These are phyloP conservation scores for Pseudogymnoascus pannorum DNA, from an alignment of 2,329 filamentous ascomycete genomes.

Conservation along the genomic window DNA sequence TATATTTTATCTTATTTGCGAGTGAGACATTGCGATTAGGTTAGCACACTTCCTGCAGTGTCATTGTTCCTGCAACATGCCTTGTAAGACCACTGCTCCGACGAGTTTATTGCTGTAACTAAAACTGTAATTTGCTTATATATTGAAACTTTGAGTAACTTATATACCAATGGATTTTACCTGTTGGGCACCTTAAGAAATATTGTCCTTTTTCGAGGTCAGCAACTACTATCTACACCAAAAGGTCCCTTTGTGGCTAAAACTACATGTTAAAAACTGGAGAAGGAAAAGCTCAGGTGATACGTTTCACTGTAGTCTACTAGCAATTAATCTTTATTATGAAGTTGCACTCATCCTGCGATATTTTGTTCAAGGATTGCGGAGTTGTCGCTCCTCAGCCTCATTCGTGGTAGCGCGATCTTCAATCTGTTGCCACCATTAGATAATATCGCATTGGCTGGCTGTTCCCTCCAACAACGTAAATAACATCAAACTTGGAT, in stretches of 20 bases:
- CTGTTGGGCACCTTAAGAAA: neutral
- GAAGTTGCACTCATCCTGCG: neutral
- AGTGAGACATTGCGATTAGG: neutral
- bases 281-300: too few species aligned
- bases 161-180: neutral
- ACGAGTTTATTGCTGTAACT: neutral
- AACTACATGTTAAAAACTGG: neutral
- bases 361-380: neutral
- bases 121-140: neutral
- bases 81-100: neutral
- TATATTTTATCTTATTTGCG: neutral
- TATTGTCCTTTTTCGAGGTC: neutral
- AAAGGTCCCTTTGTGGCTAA: neutral
- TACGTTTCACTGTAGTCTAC: neutral
- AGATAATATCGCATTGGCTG: neutral
- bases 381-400: neutral
- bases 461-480: neutral
- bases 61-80: neutral
- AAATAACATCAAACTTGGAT: neutral
- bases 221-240: neutral
- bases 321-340: neutral
- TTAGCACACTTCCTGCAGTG: neutral
- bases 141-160: neutral
- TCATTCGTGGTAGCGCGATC: neutral
- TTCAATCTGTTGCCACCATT: slow-evolving; percentile 18